Evolutionary conservation across 176 grass and related monocot genomes (phyloP).

Genomic region (Zea luxurians): DNA sequence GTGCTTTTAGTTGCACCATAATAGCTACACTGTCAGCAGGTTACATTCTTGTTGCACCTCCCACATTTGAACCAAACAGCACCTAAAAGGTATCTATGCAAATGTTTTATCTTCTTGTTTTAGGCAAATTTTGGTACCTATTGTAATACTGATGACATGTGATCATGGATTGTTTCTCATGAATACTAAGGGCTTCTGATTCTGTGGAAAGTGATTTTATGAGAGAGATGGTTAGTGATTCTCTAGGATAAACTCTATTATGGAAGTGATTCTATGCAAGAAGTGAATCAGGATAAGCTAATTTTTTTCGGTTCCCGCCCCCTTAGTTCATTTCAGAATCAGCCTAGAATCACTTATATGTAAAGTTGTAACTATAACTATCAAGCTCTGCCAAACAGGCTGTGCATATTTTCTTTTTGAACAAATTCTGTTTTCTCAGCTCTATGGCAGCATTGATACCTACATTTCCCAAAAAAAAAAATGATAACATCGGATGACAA

Average conservation of each 20-base stretch:
- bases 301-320: neutral
- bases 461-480: neutral
- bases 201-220: neutral
- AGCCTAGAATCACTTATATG: neutral
- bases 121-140: neutral
- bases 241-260: neutral
- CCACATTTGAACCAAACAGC: too few relatives aligned
- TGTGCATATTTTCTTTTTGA: neutral
- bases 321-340: neutral
- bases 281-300: neutral
- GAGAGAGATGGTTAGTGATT: neutral
- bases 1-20: too few relatives aligned
- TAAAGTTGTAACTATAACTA: neutral
- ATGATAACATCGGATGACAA: slow-evolving; percentile 17
- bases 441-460: neutral
- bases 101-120: neutral
- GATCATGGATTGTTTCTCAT: neutral
- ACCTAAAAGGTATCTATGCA: neutral
- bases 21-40: too few relatives aligned
- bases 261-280: neutral
- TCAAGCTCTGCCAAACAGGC: neutral
- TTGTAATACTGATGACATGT: neutral
- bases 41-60: too few relatives aligned
- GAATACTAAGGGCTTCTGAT: neutral
- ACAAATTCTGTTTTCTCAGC: neutral